These are phyloP conservation scores for Aspergillus eucalypticola DNA, from an alignment of 2,329 filamentous ascomycete genomes.

Conservation along the genomic window DNA sequence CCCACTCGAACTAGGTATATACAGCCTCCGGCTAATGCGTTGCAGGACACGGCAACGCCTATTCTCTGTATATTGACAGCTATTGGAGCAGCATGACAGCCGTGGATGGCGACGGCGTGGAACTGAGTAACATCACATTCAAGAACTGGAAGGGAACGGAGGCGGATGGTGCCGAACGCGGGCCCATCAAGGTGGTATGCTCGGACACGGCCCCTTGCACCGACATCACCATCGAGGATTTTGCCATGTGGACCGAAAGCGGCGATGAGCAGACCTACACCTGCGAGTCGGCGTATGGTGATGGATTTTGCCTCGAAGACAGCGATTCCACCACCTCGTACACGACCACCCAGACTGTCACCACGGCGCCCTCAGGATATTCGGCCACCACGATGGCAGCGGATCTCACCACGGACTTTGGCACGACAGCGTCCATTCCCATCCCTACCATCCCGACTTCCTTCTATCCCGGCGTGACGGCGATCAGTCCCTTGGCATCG, in stretches of 20 bases:
- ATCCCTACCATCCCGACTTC: constrained; percentile 24
- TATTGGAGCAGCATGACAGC: constrained; percentile 51
- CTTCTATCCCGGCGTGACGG: constrained; percentile 35
- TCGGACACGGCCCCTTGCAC: constrained; percentile 55
- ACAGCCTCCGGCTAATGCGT: not conserved
- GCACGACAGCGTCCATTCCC: constrained; percentile 25
- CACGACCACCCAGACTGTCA: constrained; percentile 25
- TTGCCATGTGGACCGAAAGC: constrained; percentile 49
- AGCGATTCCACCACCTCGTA: constrained; percentile 22
- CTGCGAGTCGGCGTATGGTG: constrained; percentile 54
- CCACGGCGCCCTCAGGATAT: constrained; percentile 29
- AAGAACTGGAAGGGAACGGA: constrained; percentile 58
- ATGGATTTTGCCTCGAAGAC: constrained; percentile 49
- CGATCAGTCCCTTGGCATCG: constrained; percentile 27
- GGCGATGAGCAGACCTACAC: constrained; percentile 37
- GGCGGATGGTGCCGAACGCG: constrained; percentile 51
- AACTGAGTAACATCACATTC: constrained; percentile 55
- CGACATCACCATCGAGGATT: constrained; percentile 52
- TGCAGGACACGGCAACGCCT: constrained; percentile 58
- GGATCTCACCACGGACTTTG: constrained; percentile 28
- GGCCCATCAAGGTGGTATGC: constrained; percentile 57
- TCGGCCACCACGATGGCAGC: constrained; percentile 30
- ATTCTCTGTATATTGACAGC: constrained; percentile 58
- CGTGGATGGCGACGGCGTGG: constrained; percentile 52
- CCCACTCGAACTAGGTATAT: not conserved